Evolutionary conservation across 169 alveolate genomes (phyloP).

Genomic region (Plasmodium cynomolgi): DNA sequence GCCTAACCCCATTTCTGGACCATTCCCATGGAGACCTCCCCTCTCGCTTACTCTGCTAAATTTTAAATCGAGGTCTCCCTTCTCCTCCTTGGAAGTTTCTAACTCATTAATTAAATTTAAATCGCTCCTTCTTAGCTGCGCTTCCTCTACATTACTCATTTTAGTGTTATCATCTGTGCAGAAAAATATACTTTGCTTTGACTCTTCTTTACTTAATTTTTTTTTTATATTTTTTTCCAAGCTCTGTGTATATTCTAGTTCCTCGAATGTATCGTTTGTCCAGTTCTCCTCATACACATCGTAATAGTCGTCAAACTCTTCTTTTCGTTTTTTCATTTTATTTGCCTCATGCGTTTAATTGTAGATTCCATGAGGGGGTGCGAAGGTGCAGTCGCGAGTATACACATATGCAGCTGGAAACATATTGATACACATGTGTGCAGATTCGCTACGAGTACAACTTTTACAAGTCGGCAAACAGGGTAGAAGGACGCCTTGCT

Average conservation of each 20-base stretch:
- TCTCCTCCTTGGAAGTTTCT: background rate
- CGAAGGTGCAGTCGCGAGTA: background rate
- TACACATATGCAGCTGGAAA: background rate
- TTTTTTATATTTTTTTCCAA: constrained; percentile 56
- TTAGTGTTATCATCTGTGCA: constrained; percentile 24
- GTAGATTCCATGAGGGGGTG: background rate
- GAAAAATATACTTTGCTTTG: constrained; percentile 40
- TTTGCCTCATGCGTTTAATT: background rate
- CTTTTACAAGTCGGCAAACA: background rate
- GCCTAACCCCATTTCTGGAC: background rate
- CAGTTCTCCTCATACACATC: constrained; percentile 60
- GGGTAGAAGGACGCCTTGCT: background rate
- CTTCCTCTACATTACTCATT: background rate
- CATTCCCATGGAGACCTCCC: background rate
- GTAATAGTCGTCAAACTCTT: constrained; percentile 60
- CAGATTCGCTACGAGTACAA: background rate
- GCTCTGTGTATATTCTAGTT: constrained; percentile 54
- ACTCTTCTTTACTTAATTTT: constrained; percentile 55
- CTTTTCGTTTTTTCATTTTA: constrained; percentile 41
- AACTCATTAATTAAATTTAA: background rate
- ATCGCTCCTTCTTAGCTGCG: constrained; percentile 9
- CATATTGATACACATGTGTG: background rate
- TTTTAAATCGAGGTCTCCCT: background rate
- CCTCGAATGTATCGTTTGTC: constrained; percentile 62
- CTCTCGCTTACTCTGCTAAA: background rate